Base-by-base conservation (phyloP, 768 basidiomycete genomes). In the Hysterangium stoloniferum region DNA sequence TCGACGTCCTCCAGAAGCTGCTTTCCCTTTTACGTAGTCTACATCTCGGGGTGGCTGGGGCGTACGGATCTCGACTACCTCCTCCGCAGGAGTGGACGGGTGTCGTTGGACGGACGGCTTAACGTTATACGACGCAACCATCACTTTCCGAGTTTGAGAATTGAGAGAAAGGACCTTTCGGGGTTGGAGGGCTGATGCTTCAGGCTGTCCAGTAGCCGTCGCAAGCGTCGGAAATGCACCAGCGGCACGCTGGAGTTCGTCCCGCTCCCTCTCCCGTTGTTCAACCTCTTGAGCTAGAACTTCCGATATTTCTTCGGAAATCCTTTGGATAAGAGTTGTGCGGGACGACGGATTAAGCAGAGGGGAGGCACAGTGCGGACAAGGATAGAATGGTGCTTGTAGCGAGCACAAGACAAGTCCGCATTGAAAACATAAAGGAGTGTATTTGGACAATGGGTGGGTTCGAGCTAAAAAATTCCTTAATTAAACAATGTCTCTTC, bases 211-310 rank as follows among this genome's bases (percentile, higher is more conserved):
- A 12, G 58, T 28, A 6, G 48, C 22, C 6, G 47, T 64, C 2
- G 62, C 54, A 24, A 86, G 72, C 12, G 70, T 66, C 17, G 84
- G 84, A 59, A 86, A 86, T 0, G 78, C 79, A 2, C 83, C 82
- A 22, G 67, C 75, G 0, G 75, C 75, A 6, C 64, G 63, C 5
- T 73, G 67, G 0, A 74, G 76, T 51, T 77, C 75, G 22, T 76
- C 71, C 2, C 70, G 62, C 13, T 63, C 73, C 27, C 66, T 72
- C 50, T 73, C 68, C 2, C 72, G 69, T 4, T 69, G 74, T n/a
- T 65, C 67, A 7, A 71, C 72, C 58, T 85, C 82, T 54, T 61
- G 68, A 0, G 67, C 64, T 4, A 76, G 53, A 0, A 72, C 74
- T 7, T 67, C 66, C 1, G 61, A 57, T 20, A 84, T 64, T 44